phyloP scores from a whole-genome alignment of 768 basidiomycete species.

The Boletus coccyginus region DNA sequence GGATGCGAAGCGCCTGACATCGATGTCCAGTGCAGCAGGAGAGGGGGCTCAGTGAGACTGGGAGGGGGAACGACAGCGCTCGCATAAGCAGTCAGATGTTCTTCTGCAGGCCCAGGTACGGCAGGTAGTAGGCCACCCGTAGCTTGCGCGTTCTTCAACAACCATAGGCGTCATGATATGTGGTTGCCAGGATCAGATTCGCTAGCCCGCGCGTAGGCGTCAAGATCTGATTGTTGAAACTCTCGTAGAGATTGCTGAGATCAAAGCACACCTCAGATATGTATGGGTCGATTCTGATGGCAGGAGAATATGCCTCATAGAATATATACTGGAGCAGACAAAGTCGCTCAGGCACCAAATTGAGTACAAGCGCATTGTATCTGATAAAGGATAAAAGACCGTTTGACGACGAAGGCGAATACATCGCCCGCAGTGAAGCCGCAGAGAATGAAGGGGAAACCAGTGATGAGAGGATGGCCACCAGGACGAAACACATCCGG shows the following conservation, averaged over 20 bases:
- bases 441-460: too few relatives aligned
- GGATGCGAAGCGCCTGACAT: slow-evolving; percentile 34
- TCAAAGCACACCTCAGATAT: slow-evolving; percentile 85
- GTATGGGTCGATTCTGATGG: slow-evolving; percentile 98
- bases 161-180: slow-evolving; percentile 69
- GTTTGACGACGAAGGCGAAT: too few relatives aligned
- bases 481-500: too few relatives aligned
- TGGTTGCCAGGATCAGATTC: slow-evolving; percentile 89
- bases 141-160: slow-evolving; percentile 76
- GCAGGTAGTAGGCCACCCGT: slow-evolving; percentile 76
- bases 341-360: too few relatives aligned
- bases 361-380: too few relatives aligned
- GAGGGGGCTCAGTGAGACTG: slow-evolving; percentile 63
- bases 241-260: slow-evolving; percentile 94
- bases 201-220: slow-evolving; percentile 92
- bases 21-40: slow-evolving; percentile 50
- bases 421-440: too few relatives aligned
- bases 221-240: slow-evolving; percentile 99
- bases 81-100: slow-evolving; percentile 93
- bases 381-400: too few relatives aligned
- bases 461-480: too few relatives aligned
- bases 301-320: slow-evolving; percentile 81
- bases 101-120: slow-evolving; percentile 91
- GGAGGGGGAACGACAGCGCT: slow-evolving; percentile 71
- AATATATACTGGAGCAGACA: too few relatives aligned